Conservation (phyloP, 345 rosid genomes). For the Carallia pectinifolia region DNA sequence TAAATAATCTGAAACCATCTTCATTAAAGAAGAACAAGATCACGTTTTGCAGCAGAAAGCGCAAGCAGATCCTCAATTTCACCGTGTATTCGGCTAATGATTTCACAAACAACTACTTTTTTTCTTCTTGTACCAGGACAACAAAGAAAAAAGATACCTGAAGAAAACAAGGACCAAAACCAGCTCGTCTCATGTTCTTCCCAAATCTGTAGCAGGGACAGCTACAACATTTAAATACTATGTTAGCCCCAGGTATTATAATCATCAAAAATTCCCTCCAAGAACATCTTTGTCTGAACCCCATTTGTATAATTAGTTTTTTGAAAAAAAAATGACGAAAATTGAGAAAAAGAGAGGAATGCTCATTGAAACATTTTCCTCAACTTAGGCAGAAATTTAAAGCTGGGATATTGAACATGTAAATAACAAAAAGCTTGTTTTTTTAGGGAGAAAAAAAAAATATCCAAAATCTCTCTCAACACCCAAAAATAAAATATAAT, state of each 20-base stretch:
- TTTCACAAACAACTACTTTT: not conserved
- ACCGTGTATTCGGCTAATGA: no score
- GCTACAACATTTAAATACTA: slow-evolving; percentile 43
- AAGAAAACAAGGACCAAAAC: slow-evolving; percentile 77
- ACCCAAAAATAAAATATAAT: not conserved
- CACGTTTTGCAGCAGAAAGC: slow-evolving; percentile 1
- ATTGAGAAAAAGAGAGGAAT: no score
- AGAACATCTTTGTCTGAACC: no score
- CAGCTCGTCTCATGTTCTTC: slow-evolving; percentile 79
- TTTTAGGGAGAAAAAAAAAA: no score
- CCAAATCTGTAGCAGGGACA: slow-evolving; percentile 95
- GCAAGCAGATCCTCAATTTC: not conserved
- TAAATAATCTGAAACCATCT: not conserved
- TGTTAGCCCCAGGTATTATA: not conserved
- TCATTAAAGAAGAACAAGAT: not conserved
- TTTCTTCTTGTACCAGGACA: not conserved
- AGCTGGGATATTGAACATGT: not conserved
- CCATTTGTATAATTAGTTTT: no score
- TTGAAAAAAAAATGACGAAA: no score
- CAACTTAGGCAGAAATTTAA: not conserved
- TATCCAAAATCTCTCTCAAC: no score
- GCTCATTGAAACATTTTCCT: no score
- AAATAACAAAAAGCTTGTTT: no score
- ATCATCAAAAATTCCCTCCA: not conserved
- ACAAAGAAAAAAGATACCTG: slow-evolving; percentile 43